Evolutionary conservation across 23 red algal species (phyloP).

Genomic region (Gracilaria gracilis): DNA sequence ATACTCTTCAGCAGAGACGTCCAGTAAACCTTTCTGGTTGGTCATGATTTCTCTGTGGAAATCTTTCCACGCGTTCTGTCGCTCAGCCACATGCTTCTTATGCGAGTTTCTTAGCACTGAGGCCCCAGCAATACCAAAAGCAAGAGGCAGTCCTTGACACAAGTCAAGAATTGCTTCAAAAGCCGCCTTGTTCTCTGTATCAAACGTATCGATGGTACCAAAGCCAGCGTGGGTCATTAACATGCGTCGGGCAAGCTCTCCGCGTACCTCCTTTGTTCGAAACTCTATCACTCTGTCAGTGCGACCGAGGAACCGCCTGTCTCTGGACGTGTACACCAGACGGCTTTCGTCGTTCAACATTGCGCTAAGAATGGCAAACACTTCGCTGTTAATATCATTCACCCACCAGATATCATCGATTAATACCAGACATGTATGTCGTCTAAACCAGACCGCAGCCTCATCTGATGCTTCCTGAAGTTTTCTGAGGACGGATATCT

Average conservation of each 20-base stretch:
- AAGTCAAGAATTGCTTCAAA: background rate
- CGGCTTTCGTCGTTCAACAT: conserved; percentile 15
- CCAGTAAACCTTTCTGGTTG: background rate
- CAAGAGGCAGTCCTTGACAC: conserved; percentile 27
- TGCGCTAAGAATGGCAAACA: conserved; percentile 1
- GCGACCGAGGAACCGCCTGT: background rate
- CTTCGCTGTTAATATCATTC: background rate
- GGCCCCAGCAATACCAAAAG: conserved; percentile 6
- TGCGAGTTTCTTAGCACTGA: background rate
- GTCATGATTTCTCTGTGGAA: background rate
- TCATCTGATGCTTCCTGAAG: conserved; percentile 4
- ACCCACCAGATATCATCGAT: too few relatives aligned
- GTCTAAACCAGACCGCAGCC: conserved; percentile 23
- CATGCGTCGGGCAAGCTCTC: background rate
- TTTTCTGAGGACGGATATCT: background rate
- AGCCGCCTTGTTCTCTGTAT: background rate
- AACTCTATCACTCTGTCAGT: conserved; percentile 13
- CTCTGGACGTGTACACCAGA: conserved; percentile 1
- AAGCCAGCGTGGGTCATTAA: background rate
- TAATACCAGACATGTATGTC: conserved; percentile 3
- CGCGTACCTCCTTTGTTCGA: background rate
- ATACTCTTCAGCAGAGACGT: background rate
- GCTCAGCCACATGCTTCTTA: background rate
- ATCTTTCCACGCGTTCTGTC: background rate
- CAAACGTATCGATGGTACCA: background rate